A percentile compares a stretch with the other conserved stretches of the same genome.
Evolutionary conservation across 495 filamentous ascomycete genomes (phyloP).

Genomic region (Annulohypoxylon maeteangense): DNA sequence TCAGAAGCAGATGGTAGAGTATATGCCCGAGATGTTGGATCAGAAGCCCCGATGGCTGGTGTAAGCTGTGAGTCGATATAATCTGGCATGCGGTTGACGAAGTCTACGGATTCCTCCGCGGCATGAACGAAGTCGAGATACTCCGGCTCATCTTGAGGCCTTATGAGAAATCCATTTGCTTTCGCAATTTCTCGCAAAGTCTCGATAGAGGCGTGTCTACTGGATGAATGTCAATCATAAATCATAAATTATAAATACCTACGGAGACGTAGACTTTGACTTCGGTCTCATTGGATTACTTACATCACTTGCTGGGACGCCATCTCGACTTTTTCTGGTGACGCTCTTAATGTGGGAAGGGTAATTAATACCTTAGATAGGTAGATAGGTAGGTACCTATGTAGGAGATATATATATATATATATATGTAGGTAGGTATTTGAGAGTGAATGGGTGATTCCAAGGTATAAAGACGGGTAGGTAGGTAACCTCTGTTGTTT

Average conservation of each 20-base stretch:
- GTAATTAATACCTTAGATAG: too few species aligned
- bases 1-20: conserved; percentile 35
- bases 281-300: not conserved
- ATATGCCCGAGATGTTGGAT: conserved; percentile 6
- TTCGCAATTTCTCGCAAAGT: conserved; percentile 27
- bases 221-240: not conserved
- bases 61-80: conserved; percentile 26
- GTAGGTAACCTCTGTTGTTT: not conserved
- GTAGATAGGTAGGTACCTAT: too few species aligned
- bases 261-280: not conserved
- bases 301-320: conserved; percentile 9
- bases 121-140: conserved; percentile 24
- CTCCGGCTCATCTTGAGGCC: conserved; percentile 27
- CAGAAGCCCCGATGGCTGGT: not conserved
- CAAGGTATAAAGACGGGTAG: not conserved
- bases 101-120: conserved; percentile 16
- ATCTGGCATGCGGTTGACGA: conserved; percentile 21
- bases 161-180: conserved; percentile 28
- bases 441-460: not conserved
- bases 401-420: too few species aligned
- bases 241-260: too few species aligned
- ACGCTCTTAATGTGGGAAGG: not conserved
- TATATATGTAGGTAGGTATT: too few species aligned
- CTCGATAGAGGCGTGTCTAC: conserved; percentile 12
- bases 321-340: not conserved